Evolutionary conservation across 768 basidiomycete genomes (phyloP), one percentile per base, ranked within the genome.

Genomic region (Fomitopsis pulvina): DNA sequence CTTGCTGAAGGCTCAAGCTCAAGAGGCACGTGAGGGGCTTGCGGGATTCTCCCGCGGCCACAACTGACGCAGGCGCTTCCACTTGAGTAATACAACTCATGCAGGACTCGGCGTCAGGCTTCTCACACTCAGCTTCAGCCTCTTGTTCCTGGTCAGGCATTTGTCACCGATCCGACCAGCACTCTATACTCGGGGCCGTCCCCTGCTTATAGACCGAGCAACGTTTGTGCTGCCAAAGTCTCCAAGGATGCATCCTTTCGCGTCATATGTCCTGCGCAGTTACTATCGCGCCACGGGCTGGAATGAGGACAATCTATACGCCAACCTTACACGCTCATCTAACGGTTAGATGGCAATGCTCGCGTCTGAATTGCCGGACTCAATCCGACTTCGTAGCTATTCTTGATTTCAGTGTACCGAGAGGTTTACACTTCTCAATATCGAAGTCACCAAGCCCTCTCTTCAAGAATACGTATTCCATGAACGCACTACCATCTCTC

Each of bases 291-390:
- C 82, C n/a, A 96, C 92, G 27, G 89, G 91, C 54, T 98, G 95
- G 95, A 93, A 92, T 59, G 91, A 95, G 63, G 94, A 97, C 67
- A 95, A 95, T 60, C 73, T 95, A 20, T 97, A 91, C 61, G 81
- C 87, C 2, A 91, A 94, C 56, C 60, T 98, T 39, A 96, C 92
- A 1, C 81, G 90, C 48, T 88, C 92, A 29, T 95, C 93, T 1
- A 84, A 79, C 69, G 88, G 92, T 95, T 52, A 27, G 32, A 16
- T 10, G 47, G 38, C 18, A 12, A 16, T 44, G 11, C 10, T 20
- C 20, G 40, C 14, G 24, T 25, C 7, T 14, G n/a, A 14, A 22
- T 4, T 43, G 3, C 14, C n/a, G n/a, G 18, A 12, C 21, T 46
- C 30, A 34, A 9, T 32, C 37, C 32, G 7, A 20, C 28, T 22